Evolutionary conservation across 192 early-diverging fungal species (phyloP), one percentile per base, ranked within the genome.

Genomic region (Geranomyces variabilis): DNA sequence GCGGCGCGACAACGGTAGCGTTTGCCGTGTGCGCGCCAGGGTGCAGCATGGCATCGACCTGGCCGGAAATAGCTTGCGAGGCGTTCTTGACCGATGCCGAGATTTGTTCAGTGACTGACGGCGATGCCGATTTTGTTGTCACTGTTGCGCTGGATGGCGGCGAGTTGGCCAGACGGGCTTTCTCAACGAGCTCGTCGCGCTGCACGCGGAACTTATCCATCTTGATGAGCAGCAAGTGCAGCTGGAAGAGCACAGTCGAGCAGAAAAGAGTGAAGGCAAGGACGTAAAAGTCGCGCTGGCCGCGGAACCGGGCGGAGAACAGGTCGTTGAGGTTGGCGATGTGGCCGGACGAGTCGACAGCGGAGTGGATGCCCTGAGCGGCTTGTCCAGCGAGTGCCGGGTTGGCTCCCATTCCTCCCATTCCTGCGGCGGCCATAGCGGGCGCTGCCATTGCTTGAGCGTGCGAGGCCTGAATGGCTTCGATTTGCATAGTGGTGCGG

Each of bases 241-340:
- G 73, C 36, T 75, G 66, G 26, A 44, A 48, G 15, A 75, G 60
- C 10, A 75, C 73, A 1, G 57, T 48, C 14, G 66, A 60, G 73
- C 73, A 75, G 66, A 75, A 75, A 17, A 75, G 73, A 41, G 73
- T 69, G 59, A 75, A 75, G 8, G 57, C 65, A 57, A 75, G 53
- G 28, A 75, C 57, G 47, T 75, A 69, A 59, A 75, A 69, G 66
- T 75, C 73, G 60, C 73, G 73, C 41, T 75, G 73, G 49, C 66
- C 73, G 41, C 73, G 65, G 73, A 75, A 75, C 5, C 66, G 66
- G 59, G 73, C 51, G 24, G 73, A 60, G 66, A 57, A 68, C 8
- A 75, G 73, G 43, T 74, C 72, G 63, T 58, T 66, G 48, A 67
- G 53, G 72, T 56, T 66, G 17, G 72, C 21, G 0, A 74, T 55